Base-by-base conservation (phyloP, 208 protist species). In the Crithidia expoeki region DNA sequence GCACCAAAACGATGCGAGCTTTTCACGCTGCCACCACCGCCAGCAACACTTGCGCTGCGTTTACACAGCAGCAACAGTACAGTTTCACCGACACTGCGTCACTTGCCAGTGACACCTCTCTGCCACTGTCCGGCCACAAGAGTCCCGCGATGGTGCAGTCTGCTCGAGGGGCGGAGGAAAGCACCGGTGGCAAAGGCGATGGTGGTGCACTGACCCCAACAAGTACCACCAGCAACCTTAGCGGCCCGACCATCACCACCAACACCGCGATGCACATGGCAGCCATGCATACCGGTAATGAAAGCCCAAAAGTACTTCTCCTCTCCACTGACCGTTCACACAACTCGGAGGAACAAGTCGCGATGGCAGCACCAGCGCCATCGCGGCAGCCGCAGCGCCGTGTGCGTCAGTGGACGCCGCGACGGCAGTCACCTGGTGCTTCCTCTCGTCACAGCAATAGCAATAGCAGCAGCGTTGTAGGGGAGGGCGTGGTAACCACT, bases 401-500 rank as follows among this genome's bases (percentile, higher is more conserved):
- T 30, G 49, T 34, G 32, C 69, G 69, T 12, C 69, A 58, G 28
- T 76, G 70, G 70, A 76, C 62, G 25, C 70, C 70, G 62, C 70
- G 63, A 4, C 63, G 53, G 14, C 62, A 55, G 6, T 61, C 62
- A 16, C 50, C 50, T 47, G 42, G 12, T 9, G 42, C 42, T 5
- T n/a, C 16, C 16, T 47, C 42, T 9, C 42, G 12, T 0, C 34
- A 23, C 19, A n/a, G 0, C 36, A 7, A 17, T 34, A 47, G 36
- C 71, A 47, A 2, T 25, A 55, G 53, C 2, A 56, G 44, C 17
- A 40, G 34, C 19, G 42, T 12, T 12, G 34, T 14, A 7, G 44
- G 52, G 6, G 61, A 36, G 0, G 19, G 12, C 12, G 49, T 60
- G 0, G 49, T 71, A 28, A 53, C 66, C 21, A 83, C 72, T 5